Conservation (phyloP, 257 asterid species). For the Plectranthus barbatus region DNA sequence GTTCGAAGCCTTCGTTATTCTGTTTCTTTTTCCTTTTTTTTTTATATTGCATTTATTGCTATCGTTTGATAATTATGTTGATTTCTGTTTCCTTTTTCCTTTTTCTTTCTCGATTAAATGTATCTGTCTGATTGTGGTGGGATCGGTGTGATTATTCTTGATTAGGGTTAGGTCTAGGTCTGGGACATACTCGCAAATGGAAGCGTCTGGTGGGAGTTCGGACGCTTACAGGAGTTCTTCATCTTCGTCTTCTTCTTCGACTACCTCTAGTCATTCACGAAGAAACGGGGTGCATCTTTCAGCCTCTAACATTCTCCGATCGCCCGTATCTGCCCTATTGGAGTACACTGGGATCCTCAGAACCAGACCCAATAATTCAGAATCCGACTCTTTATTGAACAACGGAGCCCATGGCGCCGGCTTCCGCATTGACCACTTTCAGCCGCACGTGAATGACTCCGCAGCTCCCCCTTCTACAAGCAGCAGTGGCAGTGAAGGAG, state of each 20-base stretch:
- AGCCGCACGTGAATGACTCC: conserved; percentile 25
- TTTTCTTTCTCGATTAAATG: too few relatives aligned
- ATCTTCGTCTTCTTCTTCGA: conserved; percentile 22
- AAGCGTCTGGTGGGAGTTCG: conserved; percentile 64
- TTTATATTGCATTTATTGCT: neutral
- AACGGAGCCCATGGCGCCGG: too few relatives aligned
- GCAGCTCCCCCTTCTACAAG: conserved; percentile 23
- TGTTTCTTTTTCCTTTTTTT: neutral
- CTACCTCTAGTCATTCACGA: conserved; percentile 29
- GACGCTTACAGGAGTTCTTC: conserved; percentile 49
- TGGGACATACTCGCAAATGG: conserved; percentile 53
- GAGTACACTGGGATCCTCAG: conserved; percentile 62
- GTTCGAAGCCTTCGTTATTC: too few relatives aligned
- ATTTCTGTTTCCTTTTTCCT: neutral
- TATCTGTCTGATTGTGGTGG: neutral
- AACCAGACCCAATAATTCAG: conserved; percentile 35
- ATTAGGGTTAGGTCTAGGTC: conserved; percentile 52
- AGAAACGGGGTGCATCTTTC: conserved; percentile 47
- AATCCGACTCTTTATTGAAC: conserved; percentile 29
- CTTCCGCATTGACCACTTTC: neutral
- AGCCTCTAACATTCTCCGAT: conserved; percentile 49
- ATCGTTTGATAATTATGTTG: neutral
- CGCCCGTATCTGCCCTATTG: conserved; percentile 60
- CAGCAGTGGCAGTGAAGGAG: conserved; percentile 28
- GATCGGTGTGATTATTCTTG: conserved; percentile 6